A percentile compares a stretch with the other conserved stretches of the same genome.
Conservation (phyloP, 164 flowering plant species). For the Macadamia tetraphylla region DNA sequence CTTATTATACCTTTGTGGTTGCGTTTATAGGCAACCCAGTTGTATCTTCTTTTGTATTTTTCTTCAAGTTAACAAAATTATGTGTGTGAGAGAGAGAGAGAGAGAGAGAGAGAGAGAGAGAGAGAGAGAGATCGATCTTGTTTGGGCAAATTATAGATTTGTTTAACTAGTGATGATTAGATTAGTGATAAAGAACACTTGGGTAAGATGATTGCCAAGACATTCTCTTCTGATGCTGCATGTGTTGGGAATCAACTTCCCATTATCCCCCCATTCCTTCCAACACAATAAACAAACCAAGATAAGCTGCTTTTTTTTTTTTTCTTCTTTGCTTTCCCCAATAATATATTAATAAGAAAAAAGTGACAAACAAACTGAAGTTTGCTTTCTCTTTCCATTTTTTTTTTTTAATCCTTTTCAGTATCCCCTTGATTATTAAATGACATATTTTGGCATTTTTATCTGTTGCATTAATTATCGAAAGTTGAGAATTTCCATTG, state of each 20-base stretch:
- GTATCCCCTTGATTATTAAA: not conserved
- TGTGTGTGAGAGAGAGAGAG: not conserved
- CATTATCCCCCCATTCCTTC: conserved; percentile 41
- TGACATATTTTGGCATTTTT: conserved; percentile 11
- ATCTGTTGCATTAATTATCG: conserved; percentile 4
- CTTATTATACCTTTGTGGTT: conserved; percentile 12
- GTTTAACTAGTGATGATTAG: conserved; percentile 29
- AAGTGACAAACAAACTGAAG: not conserved
- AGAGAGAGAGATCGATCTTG: conserved; percentile 9
- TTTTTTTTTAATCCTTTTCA: not conserved
- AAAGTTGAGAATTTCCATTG: not conserved
- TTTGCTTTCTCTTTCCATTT: conserved; percentile 13
- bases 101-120: conserved; percentile 10
- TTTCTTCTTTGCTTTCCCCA: not conserved
- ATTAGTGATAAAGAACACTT: conserved; percentile 40
- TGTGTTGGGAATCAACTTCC: conserved; percentile 44
- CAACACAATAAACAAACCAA: conserved; percentile 12
- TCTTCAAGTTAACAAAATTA: not conserved
- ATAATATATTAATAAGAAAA: conserved; percentile 16
- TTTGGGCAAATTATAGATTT: not conserved
- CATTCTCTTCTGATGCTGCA: conserved; percentile 46
- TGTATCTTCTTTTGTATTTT: conserved; percentile 6
- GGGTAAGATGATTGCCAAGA: conserved; percentile 48
- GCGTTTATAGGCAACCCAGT: not conserved
- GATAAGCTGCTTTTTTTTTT: not conserved